Base-by-base conservation (phyloP, 768 basidiomycete species). In the Cyclocybe cylindracea region DNA sequence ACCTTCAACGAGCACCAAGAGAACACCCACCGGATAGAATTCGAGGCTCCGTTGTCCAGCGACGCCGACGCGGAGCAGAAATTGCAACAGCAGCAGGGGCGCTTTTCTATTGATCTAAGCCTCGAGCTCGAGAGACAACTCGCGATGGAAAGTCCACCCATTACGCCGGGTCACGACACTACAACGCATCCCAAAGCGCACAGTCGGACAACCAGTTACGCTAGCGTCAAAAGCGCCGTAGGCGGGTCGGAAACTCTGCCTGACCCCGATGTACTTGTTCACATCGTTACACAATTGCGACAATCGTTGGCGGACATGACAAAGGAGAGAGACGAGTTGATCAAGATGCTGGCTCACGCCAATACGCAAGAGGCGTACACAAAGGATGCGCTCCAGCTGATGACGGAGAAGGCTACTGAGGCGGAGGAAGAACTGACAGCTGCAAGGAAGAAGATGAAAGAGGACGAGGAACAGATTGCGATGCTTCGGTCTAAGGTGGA, bases 401-500 rank as follows among this genome's bases (percentile, higher is more conserved):
- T 87, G 72, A 82, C 82, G 9, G 87, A 87, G 52, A 86, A 84
- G 66, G 86, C 82, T 24, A 77, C 82, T 18, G 61, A 61, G 5
- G 67, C 82, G 50, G 84, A 88, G 57, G 81, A 80, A 50, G 77
- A 84, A 39, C 72, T 89, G 5, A 75, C 74, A 46, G 71, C 70
- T 29, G 72, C 80, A 32, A 73, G 69, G 60, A 73, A 64, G 59
- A 83, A 81, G 61, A 74, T 73, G 42, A 80, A 76, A 52, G 90
- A 92, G 42, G 86, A 91, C 49, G 89, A 89, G 61, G 85, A 91
- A 53, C 85, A 88, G 35, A 89, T 94, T 43, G 68, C 74, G 2
- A 70, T 93, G 67, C 72, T 94, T 44, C 80, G 91, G 34, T 76
- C 82, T n/a, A 93, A 92, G 66, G 89, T 93, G 3, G 91, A 93